These are phyloP conservation scores for Cadophora sp. DNA, from an alignment of 2,329 filamentous ascomycete species.

Conservation along the genomic window DNA sequence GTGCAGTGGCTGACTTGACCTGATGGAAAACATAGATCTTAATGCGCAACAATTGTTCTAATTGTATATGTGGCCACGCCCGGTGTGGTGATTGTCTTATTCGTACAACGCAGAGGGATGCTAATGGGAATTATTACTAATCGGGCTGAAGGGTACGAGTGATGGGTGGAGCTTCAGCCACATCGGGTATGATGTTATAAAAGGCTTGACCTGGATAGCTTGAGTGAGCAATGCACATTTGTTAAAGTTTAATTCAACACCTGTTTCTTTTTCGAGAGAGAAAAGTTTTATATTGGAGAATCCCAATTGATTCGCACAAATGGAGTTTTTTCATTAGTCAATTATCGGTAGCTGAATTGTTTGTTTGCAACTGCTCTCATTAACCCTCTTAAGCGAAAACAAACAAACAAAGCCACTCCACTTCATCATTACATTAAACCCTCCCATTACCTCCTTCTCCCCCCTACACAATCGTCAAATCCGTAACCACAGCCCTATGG, in stretches of 20 bases:
- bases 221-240: too few species aligned
- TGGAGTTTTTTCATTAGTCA: too few species aligned
- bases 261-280: too few species aligned
- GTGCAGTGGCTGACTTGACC: too few species aligned
- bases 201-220: too few species aligned
- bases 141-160: too few species aligned
- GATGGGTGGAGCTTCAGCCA: too few species aligned
- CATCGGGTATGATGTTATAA: too few species aligned
- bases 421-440: neutral
- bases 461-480: conserved; percentile 2
- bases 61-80: neutral
- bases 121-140: neutral
- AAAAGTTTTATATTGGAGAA: neutral
- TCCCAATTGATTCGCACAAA: too few species aligned
- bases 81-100: neutral
- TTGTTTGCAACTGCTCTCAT: neutral
- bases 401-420: neutral
- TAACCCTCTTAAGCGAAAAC: neutral
- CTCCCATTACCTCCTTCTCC: too few species aligned
- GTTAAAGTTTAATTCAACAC: too few species aligned
- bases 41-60: neutral
- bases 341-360: too few species aligned
- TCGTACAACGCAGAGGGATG: neutral
- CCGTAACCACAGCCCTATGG: conserved; percentile 17
- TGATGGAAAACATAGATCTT: neutral